phyloP scores from a whole-genome alignment of 208 protist species.

The Herpetomonas samuelpessoai region DNA sequence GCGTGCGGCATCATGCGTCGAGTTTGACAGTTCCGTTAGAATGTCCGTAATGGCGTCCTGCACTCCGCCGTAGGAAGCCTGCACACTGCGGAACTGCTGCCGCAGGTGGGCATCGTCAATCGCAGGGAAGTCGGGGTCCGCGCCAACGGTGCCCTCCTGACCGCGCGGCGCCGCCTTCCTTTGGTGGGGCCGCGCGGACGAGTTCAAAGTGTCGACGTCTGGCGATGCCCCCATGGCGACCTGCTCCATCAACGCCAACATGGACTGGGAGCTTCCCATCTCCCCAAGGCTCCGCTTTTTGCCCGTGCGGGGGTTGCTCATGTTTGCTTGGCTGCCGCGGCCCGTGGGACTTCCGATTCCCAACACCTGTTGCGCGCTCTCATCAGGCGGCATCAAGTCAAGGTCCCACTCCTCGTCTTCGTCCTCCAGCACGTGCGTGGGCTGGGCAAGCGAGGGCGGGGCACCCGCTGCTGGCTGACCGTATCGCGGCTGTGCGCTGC shows the following conservation, averaged over 20 bases:
- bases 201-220: not conserved
- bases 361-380: no score
- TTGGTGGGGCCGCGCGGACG: no score
- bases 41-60: constrained; percentile 38
- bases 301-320: no score
- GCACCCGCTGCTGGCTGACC: no score
- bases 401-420: not conserved
- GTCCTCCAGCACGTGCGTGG: not conserved
- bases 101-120: constrained; percentile 19
- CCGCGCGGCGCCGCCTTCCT: no score
- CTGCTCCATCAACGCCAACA: not conserved
- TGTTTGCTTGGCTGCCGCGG: no score
- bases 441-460: no score
- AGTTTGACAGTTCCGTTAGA: constrained; percentile 50
- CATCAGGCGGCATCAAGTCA: no score
- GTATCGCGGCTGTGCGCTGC: no score
- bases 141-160: no score
- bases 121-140: constrained; percentile 13
- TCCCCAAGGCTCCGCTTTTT: no score
- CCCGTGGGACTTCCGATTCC: no score
- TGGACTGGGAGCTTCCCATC: not conserved
- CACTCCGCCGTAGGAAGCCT: constrained; percentile 23
- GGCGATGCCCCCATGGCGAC: not conserved
- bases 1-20: constrained; percentile 45
- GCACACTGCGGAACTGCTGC: constrained; percentile 20